Evolutionary conservation across 2,329 filamentous ascomycete genomes (phyloP), one percentile per base, ranked within the genome.

Genomic region (Chaetomium strumarium): DNA sequence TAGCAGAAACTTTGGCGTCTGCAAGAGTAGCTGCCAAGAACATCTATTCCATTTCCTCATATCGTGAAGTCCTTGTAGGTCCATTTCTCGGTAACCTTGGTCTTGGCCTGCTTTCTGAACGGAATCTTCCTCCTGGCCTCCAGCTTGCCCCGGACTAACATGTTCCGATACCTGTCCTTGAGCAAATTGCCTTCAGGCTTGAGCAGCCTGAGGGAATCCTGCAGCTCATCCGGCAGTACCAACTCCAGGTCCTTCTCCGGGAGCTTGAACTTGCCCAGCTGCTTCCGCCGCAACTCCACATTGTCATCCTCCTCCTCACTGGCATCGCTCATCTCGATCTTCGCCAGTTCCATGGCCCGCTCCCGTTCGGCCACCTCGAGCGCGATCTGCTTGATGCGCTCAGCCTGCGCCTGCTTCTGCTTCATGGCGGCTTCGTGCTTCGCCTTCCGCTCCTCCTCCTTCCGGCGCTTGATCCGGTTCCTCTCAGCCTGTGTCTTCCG

Each of bases 131-230:
- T 85, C 62, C 93, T 80, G 46, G 81, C 80, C 75, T 99, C 93
- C 56, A 99, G 72, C 72, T 93, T 95, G 55, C 93, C 93, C 58
- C 90, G 83, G 33, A 97, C 79, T 57, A 97, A 75, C 71, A 97
- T 76, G 68, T 82, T 97, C 57, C 93, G 79, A 75, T 96, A 97
- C 46, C 93, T 80, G 65, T 99, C 93, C 61, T 90, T 90, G 61
- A 99, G 76, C 37, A 96, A 74, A 66, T 96, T 97, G n/a, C 93
- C 93, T 70, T 99, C 93, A 0, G 93, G 93, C 70, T 92, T 95
- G 59, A 96, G 72, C 65, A 90, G 70, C 65, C 93, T 71, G 64
- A 96, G 72, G 46, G 90, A 85, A 65, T 96, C 81, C 70, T 96
- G 78, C 64, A 93, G 70, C 74, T 99, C 82, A 71, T 97, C 83